Conservation (phyloP, 768 basidiomycete species). For the Lactarius akahatsu region DNA sequence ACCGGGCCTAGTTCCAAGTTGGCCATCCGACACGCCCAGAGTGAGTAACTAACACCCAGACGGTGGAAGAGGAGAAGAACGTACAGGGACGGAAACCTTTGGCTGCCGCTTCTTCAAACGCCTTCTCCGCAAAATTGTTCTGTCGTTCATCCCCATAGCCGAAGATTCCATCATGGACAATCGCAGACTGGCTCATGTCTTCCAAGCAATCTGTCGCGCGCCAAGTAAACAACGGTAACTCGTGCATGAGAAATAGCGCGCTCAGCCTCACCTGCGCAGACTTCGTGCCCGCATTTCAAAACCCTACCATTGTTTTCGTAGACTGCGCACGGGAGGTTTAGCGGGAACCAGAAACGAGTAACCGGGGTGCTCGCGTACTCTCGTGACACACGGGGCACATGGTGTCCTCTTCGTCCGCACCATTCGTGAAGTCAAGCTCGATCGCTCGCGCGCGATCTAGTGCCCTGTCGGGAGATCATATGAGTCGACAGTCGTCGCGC, state of each 20-base stretch:
- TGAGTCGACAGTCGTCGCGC: slow-evolving; percentile 28
- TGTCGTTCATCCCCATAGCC: slow-evolving; percentile 56
- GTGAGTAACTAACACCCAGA: background rate
- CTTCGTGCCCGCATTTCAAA: slow-evolving; percentile 64
- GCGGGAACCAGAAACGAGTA: background rate
- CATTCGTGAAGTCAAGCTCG: slow-evolving; percentile 50
- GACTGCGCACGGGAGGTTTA: slow-evolving; percentile 40
- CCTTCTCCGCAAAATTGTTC: slow-evolving; percentile 54
- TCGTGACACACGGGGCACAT: slow-evolving; percentile 70
- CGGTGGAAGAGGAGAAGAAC: slow-evolving; percentile 28
- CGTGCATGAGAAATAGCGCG: background rate
- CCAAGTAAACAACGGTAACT: background rate
- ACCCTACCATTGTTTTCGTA: slow-evolving; percentile 53
- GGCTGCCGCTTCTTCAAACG: slow-evolving; percentile 54
- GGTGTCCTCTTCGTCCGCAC: slow-evolving; percentile 46
- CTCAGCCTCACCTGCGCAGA: slow-evolving; percentile 54
- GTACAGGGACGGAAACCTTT: slow-evolving; percentile 61
- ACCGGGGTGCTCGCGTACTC: slow-evolving; percentile 38
- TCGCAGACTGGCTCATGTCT: slow-evolving; percentile 50
- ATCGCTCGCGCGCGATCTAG: slow-evolving; percentile 47
- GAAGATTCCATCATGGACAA: slow-evolving; percentile 59
- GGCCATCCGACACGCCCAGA: background rate
- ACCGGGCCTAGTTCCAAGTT: slow-evolving; percentile 49
- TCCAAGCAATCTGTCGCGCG: slow-evolving; percentile 50
- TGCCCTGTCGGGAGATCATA: slow-evolving; percentile 43